Percentiles rank a stretch among this genome's conserved stretches.
These are phyloP conservation scores for Chaetomidium leptoderma DNA, from an alignment of 495 filamentous ascomycete genomes.

Conservation along the genomic window DNA sequence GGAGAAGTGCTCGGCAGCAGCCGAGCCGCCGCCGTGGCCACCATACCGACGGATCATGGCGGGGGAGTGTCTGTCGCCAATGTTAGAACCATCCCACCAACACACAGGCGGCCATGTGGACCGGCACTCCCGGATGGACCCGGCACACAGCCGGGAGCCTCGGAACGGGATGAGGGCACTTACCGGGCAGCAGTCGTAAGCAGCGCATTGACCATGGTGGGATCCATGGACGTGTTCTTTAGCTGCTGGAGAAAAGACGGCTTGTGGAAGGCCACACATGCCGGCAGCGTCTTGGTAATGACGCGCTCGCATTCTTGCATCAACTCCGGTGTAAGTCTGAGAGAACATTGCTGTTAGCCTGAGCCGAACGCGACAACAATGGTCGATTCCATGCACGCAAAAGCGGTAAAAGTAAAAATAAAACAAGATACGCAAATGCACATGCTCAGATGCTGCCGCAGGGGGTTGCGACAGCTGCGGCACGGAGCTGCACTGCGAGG, in stretches of 20 bases:
- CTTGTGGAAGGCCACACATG: slow-evolving; percentile 52
- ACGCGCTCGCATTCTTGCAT: slow-evolving; percentile 49
- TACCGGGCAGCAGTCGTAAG: slow-evolving; percentile 48
- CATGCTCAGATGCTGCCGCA: background rate
- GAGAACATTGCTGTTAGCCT: slow-evolving; percentile 18
- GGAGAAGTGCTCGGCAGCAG: slow-evolving; percentile 48
- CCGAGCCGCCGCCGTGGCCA: slow-evolving; percentile 40
- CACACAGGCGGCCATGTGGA: slow-evolving; percentile 20
- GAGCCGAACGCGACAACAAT: no score
- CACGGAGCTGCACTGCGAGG: background rate
- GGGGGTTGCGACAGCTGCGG: background rate
- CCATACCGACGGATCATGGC: slow-evolving; percentile 49
- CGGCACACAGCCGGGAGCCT: background rate
- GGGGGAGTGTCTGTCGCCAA: slow-evolving; percentile 39
- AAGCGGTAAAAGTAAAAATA: background rate
- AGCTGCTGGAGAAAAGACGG: slow-evolving; percentile 49
- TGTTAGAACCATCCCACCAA: slow-evolving; percentile 10
- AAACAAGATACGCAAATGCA: no score
- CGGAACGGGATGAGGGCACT: slow-evolving; percentile 11
- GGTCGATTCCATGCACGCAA: no score
- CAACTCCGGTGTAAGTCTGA: slow-evolving; percentile 46
- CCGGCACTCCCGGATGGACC: slow-evolving; percentile 13
- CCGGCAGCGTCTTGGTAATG: slow-evolving; percentile 47
- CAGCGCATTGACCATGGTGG: slow-evolving; percentile 46
- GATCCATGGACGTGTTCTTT: slow-evolving; percentile 44